These are phyloP conservation scores for Russula sp. DNA, from an alignment of 768 basidiomycete genomes.

Conservation along the genomic window DNA sequence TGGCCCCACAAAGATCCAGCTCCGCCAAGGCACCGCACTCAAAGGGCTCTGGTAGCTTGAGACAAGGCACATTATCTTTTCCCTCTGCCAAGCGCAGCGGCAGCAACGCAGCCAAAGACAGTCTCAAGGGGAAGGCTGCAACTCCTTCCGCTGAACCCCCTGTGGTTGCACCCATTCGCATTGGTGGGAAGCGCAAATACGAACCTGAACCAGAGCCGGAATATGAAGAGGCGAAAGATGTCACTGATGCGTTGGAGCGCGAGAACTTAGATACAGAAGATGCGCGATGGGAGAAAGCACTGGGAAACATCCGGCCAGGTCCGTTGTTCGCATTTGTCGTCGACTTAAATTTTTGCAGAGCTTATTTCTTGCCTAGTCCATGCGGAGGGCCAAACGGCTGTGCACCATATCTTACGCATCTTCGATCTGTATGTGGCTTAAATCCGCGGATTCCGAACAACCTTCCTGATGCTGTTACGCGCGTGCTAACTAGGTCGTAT, in stretches of 20 bases:
- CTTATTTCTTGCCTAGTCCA: constrained; percentile 44
- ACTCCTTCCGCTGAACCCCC: background rate
- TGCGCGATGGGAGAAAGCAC: constrained; percentile 20
- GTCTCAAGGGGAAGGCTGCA: constrained; percentile 12
- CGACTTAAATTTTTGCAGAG: background rate
- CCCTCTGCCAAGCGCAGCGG: constrained; percentile 20
- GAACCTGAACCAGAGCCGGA: constrained; percentile 11
- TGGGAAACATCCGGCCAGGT: constrained; percentile 20
- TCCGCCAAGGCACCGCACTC: constrained; percentile 1
- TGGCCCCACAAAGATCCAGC: constrained; percentile 16
- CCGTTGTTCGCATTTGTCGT: background rate
- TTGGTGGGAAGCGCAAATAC: constrained; percentile 16
- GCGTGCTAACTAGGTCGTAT: constrained; percentile 44
- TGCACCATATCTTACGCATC: constrained; percentile 68
- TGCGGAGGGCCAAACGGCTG: constrained; percentile 47
- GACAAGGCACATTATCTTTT: constrained; percentile 19
- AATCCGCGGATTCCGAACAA: background rate
- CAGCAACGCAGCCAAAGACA: constrained; percentile 12
- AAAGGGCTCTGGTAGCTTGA: constrained; percentile 4
- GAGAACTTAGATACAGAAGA: constrained; percentile 13
- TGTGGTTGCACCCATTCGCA: constrained; percentile 2
- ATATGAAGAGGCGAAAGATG: background rate
- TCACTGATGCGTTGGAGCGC: background rate
- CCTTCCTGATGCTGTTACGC: constrained; percentile 4
- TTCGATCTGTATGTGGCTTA: constrained; percentile 57